phyloP scores from a whole-genome alignment of 1,284 basidiomycete species.

The Ganoderma multipileum region DNA sequence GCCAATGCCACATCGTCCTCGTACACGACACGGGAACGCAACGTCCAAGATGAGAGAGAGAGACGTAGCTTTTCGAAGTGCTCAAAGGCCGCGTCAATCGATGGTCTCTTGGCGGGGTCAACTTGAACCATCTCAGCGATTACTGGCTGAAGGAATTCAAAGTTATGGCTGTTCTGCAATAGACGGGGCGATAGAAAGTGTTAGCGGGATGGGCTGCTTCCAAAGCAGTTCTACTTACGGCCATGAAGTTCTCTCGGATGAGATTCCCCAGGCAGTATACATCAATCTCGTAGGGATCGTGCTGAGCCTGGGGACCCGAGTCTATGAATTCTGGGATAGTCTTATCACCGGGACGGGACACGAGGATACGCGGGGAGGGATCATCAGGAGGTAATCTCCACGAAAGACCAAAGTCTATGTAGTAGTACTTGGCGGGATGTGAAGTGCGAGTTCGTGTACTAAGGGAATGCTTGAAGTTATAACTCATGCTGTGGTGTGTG shows the following conservation, averaged over 20 bases:
- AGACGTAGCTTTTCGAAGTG: slow-evolving; percentile 8
- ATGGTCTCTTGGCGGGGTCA: slow-evolving; percentile 39
- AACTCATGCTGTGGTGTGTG: neutral
- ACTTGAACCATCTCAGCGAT: slow-evolving; percentile 40
- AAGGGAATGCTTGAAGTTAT: neutral
- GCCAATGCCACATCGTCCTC: slow-evolving; percentile 5
- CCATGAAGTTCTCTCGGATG: slow-evolving; percentile 38
- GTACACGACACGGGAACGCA: slow-evolving; percentile 18
- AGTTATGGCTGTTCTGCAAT: slow-evolving; percentile 25
- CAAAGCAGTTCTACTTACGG: slow-evolving; percentile 25
- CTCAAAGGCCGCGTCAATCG: slow-evolving; percentile 13
- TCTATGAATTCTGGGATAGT: neutral
- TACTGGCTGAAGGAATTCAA: slow-evolving; percentile 41
- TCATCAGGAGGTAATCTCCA: slow-evolving; percentile 33
- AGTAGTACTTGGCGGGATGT: slow-evolving; percentile 40
- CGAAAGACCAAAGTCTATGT: slow-evolving; percentile 46
- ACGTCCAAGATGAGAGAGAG: neutral
- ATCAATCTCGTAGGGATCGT: slow-evolving; percentile 38
- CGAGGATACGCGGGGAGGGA: neutral
- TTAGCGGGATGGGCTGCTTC: slow-evolving; percentile 10
- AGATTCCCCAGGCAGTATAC: slow-evolving; percentile 39
- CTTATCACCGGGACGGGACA: neutral
- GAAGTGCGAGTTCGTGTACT: slow-evolving; percentile 33
- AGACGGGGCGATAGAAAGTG: slow-evolving; percentile 16
- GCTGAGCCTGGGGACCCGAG: neutral